Conservation (phyloP, 2,329 filamentous ascomycete genomes). For the Aspergillus sojae region DNA sequence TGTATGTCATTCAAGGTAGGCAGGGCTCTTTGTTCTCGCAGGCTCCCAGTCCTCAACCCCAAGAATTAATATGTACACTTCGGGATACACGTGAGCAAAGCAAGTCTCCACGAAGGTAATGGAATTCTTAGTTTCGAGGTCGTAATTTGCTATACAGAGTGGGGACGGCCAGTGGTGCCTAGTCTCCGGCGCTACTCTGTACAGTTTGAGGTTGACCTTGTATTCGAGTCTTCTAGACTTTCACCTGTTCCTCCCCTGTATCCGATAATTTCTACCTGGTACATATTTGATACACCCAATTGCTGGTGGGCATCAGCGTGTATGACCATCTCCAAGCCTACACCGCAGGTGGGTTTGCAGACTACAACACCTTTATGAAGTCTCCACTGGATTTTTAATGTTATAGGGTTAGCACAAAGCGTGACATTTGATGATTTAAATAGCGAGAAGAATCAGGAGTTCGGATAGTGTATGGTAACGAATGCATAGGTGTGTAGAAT, state of each 20-base stretch:
- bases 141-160: slow-evolving; percentile 13
- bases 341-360: not conserved
- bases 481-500: not conserved
- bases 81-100: not conserved
- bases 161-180: slow-evolving; percentile 1
- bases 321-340: not conserved
- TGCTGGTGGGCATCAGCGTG: not conserved
- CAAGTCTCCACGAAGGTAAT: not conserved
- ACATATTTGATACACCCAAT: not conserved
- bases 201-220: not conserved
- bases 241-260: not conserved
- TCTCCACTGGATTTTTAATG: too few species aligned
- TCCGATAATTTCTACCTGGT: not conserved
- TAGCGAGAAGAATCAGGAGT: not conserved
- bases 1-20: not conserved
- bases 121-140: not conserved
- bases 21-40: not conserved
- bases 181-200: slow-evolving; percentile 9
- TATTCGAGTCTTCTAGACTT: slow-evolving; percentile 9
- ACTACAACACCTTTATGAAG: not conserved
- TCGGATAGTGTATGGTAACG: not conserved
- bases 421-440: not conserved
- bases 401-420: not conserved
- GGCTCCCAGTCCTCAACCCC: not conserved
- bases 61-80: not conserved